These are phyloP conservation scores for Pichia membranifaciens DNA, from an alignment of 805 yeast species.

Conservation along the genomic window DNA sequence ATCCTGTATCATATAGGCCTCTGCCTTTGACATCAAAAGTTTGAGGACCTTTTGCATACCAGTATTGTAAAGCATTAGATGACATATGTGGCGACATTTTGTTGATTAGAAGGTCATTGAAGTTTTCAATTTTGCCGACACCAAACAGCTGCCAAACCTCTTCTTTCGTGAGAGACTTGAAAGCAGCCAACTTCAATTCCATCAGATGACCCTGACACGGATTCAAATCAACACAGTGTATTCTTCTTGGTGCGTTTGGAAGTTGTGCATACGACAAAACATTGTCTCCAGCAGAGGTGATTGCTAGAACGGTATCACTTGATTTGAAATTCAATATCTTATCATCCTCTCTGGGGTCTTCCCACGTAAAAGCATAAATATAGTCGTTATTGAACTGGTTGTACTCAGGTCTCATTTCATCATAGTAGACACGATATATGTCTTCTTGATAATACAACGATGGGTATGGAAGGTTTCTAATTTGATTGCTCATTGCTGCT, in stretches of 20 bases:
- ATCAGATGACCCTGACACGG: constrained; percentile 78
- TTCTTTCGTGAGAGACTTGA: constrained; percentile 49
- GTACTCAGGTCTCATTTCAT: constrained; percentile 61
- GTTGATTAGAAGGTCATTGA: constrained; percentile 44
- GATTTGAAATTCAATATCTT: constrained; percentile 54
- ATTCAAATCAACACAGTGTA: constrained; percentile 81
- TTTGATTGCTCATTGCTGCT: constrained; percentile 59
- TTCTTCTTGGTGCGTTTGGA: constrained; percentile 66
- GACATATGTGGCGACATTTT: constrained; percentile 67
- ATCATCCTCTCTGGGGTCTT: constrained; percentile 79
- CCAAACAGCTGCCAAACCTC: constrained; percentile 77
- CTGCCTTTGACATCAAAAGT: constrained; percentile 49
- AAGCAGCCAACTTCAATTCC: constrained; percentile 71
- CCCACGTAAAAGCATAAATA: constrained; percentile 88
- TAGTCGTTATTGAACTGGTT: constrained; percentile 72
- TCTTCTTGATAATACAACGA: constrained; percentile 74
- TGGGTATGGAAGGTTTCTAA: constrained; percentile 69
- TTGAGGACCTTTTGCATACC: constrained; percentile 59
- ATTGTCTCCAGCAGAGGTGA: constrained; percentile 85
- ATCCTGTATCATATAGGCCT: constrained; percentile 77
- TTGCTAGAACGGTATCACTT: constrained; percentile 71
- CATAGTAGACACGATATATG: constrained; percentile 75
- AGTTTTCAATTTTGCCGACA: constrained; percentile 55
- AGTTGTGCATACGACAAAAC: constrained; percentile 66
- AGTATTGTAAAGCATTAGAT: constrained; percentile 74